phyloP scores from a whole-genome alignment of 139 green algal genomes.

The Nannochloris sp. region DNA sequence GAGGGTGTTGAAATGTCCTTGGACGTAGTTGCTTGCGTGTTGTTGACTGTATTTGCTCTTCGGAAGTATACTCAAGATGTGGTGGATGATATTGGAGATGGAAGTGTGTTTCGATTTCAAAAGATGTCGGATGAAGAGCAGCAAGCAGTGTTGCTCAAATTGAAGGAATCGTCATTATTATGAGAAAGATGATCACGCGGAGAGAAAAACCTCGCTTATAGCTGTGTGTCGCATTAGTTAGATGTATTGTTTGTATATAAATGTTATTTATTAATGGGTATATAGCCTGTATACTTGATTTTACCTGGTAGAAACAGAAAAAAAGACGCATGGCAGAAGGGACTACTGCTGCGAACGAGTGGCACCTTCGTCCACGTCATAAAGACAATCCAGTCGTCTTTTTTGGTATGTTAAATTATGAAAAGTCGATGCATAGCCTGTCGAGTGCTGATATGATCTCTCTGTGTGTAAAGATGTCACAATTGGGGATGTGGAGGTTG shows the following conservation, averaged over 20 bases:
- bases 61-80: constrained; percentile 84
- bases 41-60: constrained; percentile 59
- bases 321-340: too few relatives aligned
- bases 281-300: neutral
- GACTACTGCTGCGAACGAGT: too few relatives aligned
- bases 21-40: constrained; percentile 19
- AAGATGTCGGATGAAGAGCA: constrained; percentile 12
- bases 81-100: constrained; percentile 93
- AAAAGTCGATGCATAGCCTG: too few relatives aligned
- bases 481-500: constrained; percentile 64
- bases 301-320: neutral
- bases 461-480: constrained; percentile 61
- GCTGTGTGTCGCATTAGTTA: too few relatives aligned
- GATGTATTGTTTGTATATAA: too few relatives aligned
- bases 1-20: constrained; percentile 18
- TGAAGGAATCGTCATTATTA: neutral
- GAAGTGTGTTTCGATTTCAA: constrained; percentile 61
- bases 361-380: constrained; percentile 6
- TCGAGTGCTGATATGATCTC: too few relatives aligned
- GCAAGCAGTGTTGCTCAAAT: neutral
- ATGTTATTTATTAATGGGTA: too few relatives aligned
- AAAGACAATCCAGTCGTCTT: constrained; percentile 84
- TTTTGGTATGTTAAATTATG: constrained; percentile 57
- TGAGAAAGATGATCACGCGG: too few relatives aligned
- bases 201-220: too few relatives aligned